Evolutionary conservation across 208 protist species (phyloP).

Genomic region (Kentomonas sorsogonicus): DNA sequence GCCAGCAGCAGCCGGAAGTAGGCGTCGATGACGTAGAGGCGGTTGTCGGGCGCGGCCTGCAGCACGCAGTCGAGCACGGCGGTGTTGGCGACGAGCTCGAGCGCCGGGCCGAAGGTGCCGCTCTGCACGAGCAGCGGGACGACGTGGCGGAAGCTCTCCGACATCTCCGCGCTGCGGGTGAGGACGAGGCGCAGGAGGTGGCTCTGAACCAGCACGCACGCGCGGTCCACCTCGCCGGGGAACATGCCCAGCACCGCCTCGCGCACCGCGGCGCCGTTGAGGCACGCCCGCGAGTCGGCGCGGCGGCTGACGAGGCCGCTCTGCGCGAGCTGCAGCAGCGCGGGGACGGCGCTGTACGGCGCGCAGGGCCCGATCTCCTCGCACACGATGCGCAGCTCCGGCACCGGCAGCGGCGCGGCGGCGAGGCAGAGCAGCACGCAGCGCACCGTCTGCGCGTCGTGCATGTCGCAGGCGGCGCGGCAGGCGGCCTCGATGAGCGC

Average conservation of each 20-base stretch:
- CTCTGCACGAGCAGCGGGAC: conserved; percentile 62
- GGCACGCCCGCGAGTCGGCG: conserved; percentile 35
- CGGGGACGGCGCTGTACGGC: conserved; percentile 50
- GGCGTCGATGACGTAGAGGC: conserved; percentile 49
- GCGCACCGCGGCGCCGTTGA: conserved; percentile 39
- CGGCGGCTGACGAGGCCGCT: conserved; percentile 51
- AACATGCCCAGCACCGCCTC: conserved; percentile 35
- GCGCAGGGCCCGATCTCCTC: conserved; percentile 67
- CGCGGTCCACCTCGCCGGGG: conserved; percentile 35
- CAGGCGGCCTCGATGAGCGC: conserved; percentile 43
- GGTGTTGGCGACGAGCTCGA: conserved; percentile 41
- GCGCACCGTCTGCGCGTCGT: conserved; percentile 41
- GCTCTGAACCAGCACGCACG: conserved; percentile 69
- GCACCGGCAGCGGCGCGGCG: conserved; percentile 44
- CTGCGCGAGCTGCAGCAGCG: conserved; percentile 55
- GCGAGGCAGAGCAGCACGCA: conserved; percentile 50
- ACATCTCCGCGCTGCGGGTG: conserved; percentile 61
- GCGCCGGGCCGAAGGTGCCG: conserved; percentile 52
- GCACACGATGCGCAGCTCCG: conserved; percentile 70
- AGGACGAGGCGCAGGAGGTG: conserved; percentile 71
- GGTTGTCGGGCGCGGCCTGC: conserved; percentile 12
- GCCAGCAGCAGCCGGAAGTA: conserved; percentile 67
- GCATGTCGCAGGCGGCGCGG: conserved; percentile 30
- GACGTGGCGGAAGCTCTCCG: conserved; percentile 48
- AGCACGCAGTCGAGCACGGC: conserved; percentile 53